Evolutionary conservation across 1,139 yeast genomes (phyloP).

Genomic region (Debaryomyces udenii): DNA sequence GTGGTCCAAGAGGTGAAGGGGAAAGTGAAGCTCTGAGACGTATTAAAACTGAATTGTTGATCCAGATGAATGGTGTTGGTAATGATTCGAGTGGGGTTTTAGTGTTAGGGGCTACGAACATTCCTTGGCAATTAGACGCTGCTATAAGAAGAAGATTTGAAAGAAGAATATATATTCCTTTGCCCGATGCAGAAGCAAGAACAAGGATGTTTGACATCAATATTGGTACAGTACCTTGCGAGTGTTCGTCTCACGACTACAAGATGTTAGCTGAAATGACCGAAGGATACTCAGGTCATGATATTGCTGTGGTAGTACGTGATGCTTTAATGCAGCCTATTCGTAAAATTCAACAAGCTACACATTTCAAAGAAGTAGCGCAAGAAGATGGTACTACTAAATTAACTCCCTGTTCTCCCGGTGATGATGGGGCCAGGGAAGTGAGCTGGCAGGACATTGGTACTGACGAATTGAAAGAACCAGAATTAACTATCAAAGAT

Average conservation of each 20-base stretch:
- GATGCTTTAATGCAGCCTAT: constrained; percentile 99
- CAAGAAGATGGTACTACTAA: constrained; percentile 43
- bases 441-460: constrained; percentile 93
- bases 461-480: constrained; percentile 87
- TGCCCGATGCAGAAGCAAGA: constrained; percentile 92
- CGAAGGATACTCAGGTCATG: constrained; percentile 97
- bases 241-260: constrained; percentile 71
- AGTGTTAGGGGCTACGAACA: constrained; percentile 96
- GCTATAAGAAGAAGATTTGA: constrained; percentile 98
- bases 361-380: constrained; percentile 76
- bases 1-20: constrained; percentile 98
- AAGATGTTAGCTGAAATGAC: constrained; percentile 88
- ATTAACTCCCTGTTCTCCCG: constrained; percentile 95
- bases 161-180: constrained; percentile 88
- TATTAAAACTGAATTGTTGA: constrained; percentile 92
- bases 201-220: constrained; percentile 92
- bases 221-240: constrained; percentile 88
- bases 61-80: constrained; percentile 99
- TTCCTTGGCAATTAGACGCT: constrained; percentile 98
- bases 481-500: constrained; percentile 86
- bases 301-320: constrained; percentile 92
- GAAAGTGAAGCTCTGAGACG: constrained; percentile 96
- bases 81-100: constrained; percentile 91
- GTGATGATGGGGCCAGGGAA: constrained; percentile 82
- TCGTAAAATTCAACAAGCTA: constrained; percentile 92